A percentile compares a stretch with the other conserved stretches of the same genome.
These are phyloP conservation scores for Yamadazyma epiphylla DNA, from an alignment of 1,139 yeast genomes.

Conservation along the genomic window DNA sequence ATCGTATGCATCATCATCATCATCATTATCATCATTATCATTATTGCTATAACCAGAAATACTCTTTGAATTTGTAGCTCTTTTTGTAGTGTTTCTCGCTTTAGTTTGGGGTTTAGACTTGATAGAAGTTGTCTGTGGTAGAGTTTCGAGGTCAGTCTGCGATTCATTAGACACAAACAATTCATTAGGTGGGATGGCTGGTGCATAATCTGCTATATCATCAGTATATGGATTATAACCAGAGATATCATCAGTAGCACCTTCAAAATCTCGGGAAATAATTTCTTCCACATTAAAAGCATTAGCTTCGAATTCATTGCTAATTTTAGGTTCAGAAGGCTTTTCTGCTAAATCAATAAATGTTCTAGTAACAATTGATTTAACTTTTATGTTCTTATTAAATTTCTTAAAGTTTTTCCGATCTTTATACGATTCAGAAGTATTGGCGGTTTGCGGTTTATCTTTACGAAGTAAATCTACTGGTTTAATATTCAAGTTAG, in stretches of 20 bases:
- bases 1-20: conserved; percentile 27
- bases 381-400: conserved; percentile 21
- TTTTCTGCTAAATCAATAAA: not conserved
- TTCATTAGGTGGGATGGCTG: conserved; percentile 4
- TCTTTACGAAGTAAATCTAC: conserved; percentile 20
- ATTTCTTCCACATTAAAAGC: not conserved
- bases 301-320: not conserved
- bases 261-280: conserved; percentile 1
- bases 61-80: not conserved
- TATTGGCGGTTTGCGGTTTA: conserved; percentile 2
- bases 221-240: conserved; percentile 1
- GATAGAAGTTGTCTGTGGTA: not conserved
- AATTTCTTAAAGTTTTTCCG: conserved; percentile 39
- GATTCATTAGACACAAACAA: conserved; percentile 7
- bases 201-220: not conserved
- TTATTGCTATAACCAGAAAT: conserved; percentile 2
- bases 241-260: not conserved
- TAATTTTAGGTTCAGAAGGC: not conserved
- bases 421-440: conserved; percentile 13
- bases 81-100: not conserved
- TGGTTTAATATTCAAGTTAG: conserved; percentile 10
- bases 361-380: conserved; percentile 18
- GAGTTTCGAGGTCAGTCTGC: too few species aligned
- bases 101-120: not conserved
- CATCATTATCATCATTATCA: conserved; percentile 21